phyloP scores from a whole-genome alignment of 2,329 filamentous ascomycete species.

The Ophiocordyceps australis region DNA sequence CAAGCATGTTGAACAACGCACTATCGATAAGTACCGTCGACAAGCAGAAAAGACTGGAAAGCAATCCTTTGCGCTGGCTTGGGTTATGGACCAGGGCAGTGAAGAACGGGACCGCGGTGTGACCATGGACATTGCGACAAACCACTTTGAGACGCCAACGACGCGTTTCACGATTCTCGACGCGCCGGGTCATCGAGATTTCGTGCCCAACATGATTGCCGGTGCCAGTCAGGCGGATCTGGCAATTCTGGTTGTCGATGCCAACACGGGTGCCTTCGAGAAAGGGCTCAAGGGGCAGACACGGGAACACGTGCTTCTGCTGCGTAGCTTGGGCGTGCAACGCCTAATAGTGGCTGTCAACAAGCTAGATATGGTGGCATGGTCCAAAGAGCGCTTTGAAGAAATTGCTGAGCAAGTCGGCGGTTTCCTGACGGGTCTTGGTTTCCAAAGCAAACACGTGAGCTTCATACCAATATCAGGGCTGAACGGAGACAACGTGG shows the following conservation, averaged over 20 bases:
- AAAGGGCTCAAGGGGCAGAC: constrained; percentile 88
- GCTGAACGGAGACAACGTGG: constrained; percentile 74
- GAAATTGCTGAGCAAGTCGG: constrained; percentile 73
- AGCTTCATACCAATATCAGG: constrained; percentile 83
- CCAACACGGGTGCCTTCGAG: constrained; percentile 80
- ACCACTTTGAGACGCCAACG: constrained; percentile 77
- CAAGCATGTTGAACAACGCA: constrained; percentile 72
- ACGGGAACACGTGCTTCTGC: constrained; percentile 76
- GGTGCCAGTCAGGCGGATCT: constrained; percentile 93
- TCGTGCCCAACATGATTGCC: constrained; percentile 98
- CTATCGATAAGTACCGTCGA: constrained; percentile 71
- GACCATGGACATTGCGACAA: constrained; percentile 92
- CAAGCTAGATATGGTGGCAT: constrained; percentile 76
- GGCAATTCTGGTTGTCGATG: constrained; percentile 85
- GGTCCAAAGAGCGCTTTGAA: constrained; percentile 68
- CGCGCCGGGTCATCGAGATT: constrained; percentile 85
- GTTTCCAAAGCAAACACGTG: constrained; percentile 67
- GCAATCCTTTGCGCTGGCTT: constrained; percentile 86
- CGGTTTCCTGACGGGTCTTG: constrained; percentile 65
- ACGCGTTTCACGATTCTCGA: constrained; percentile 89
- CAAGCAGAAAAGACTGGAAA: constrained; percentile 89
- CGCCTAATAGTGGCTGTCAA: constrained; percentile 82
- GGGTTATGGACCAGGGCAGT: constrained; percentile 84
- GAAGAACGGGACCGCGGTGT: constrained; percentile 84
- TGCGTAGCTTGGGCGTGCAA: constrained; percentile 81